Conservation (phyloP, 257 asterid species). For the Petunia secreta region DNA sequence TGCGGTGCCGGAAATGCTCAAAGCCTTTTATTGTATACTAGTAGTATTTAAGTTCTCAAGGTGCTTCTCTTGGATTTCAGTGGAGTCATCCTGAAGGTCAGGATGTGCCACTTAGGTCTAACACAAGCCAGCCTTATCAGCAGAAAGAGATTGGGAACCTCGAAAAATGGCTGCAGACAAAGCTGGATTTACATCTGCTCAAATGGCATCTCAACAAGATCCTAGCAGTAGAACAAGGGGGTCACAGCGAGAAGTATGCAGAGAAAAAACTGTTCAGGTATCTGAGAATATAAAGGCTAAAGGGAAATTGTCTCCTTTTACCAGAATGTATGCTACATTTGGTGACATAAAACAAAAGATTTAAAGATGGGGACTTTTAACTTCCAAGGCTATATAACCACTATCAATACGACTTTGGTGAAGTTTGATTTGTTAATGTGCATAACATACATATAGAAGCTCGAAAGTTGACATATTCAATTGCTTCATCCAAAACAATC, state of each 20-base stretch:
- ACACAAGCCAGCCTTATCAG: slow-evolving; percentile 36
- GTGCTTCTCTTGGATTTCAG: slow-evolving; percentile 35
- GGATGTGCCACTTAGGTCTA: slow-evolving; percentile 33
- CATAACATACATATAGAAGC: no score
- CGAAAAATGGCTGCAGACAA: slow-evolving; percentile 30
- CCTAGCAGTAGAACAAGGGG: slow-evolving; percentile 35
- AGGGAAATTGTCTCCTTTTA: neutral
- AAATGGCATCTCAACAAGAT: slow-evolving; percentile 36
- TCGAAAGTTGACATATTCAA: no score
- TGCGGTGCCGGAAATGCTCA: slow-evolving; percentile 57
- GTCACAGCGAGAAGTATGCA: slow-evolving; percentile 37
- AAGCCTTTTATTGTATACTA: slow-evolving; percentile 48
- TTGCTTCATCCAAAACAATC: no score
- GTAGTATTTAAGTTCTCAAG: slow-evolving; percentile 38
- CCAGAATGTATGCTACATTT: no score
- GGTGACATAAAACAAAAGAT: no score
- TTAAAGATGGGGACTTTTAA: no score
- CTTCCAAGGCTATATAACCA: no score
- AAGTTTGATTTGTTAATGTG: no score
- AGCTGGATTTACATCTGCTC: slow-evolving; percentile 38
- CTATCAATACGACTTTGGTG: no score
- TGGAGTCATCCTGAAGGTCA: slow-evolving; percentile 42
- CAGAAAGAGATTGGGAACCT: slow-evolving; percentile 35
- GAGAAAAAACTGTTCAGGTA: slow-evolving; percentile 36
- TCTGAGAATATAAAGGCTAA: slow-evolving; percentile 36